phyloP scores from a whole-genome alignment of 768 basidiomycete genomes.

The Psilocybe azurescens region DNA sequence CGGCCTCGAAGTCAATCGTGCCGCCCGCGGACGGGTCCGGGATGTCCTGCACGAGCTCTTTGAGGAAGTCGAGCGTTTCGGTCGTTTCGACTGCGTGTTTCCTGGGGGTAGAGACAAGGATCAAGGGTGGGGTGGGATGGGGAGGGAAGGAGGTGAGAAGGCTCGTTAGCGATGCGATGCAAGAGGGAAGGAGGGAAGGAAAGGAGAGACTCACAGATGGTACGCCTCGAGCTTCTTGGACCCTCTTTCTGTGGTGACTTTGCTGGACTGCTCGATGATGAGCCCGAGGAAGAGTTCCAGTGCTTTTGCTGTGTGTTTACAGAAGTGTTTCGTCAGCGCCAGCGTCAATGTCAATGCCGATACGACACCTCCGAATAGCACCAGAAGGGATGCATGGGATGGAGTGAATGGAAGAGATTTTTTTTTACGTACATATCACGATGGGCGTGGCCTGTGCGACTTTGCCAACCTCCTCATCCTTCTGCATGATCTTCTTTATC shows the following conservation, averaged over 20 bases:
- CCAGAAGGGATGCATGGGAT: background rate
- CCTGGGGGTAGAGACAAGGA: conserved; percentile 42
- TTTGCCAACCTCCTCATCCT: conserved; percentile 98
- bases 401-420: background rate
- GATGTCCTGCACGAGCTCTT: conserved; percentile 86
- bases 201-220: conserved; percentile 75
- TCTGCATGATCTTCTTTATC: conserved; percentile 99
- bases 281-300: conserved; percentile 90
- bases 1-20: conserved; percentile 73
- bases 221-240: conserved; percentile 92
- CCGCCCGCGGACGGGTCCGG: conserved; percentile 89
- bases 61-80: conserved; percentile 92
- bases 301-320: conserved; percentile 73
- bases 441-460: conserved; percentile 96
- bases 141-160: too few relatives aligned
- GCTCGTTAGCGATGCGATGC: background rate
- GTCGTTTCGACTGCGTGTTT: conserved; percentile 92
- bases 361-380: too few relatives aligned
- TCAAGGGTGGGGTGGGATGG: background rate
- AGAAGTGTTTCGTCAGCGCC: background rate
- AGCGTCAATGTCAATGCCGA: background rate
- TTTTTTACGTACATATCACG: conserved; percentile 81
- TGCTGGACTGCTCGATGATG: conserved; percentile 82
- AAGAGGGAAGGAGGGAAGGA: background rate
- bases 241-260: conserved; percentile 78